Evolutionary conservation across 2,329 filamentous ascomycete genomes (phyloP).

Genomic region (Elsinoe arachidis): DNA sequence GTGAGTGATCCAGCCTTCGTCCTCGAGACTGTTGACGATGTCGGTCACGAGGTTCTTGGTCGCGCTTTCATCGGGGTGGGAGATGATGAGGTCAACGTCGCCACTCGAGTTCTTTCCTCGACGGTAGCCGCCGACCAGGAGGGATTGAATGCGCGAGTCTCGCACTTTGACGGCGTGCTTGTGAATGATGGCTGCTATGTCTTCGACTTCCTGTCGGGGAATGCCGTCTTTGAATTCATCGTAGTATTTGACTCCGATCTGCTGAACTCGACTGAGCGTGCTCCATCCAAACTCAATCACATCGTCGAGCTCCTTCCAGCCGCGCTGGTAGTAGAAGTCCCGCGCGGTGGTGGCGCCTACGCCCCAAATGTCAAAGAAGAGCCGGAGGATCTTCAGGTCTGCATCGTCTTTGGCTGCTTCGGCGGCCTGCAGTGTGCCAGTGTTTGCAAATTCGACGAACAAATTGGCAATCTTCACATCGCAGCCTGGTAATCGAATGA

Average conservation of each 20-base stretch:
- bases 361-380: conserved; percentile 86
- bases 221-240: conserved; percentile 71
- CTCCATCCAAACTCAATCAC: conserved; percentile 76
- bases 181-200: conserved; percentile 56
- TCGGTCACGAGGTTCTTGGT: conserved; percentile 64
- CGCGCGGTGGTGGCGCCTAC: conserved; percentile 73
- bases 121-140: conserved; percentile 72
- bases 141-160: conserved; percentile 45
- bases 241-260: conserved; percentile 91
- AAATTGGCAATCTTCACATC: conserved; percentile 69
- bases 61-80: conserved; percentile 60
- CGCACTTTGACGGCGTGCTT: conserved; percentile 57
- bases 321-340: conserved; percentile 65
- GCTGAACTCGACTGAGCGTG: conserved; percentile 66
- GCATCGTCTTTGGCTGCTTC: conserved; percentile 55
- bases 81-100: conserved; percentile 80
- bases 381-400: conserved; percentile 53
- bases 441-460: conserved; percentile 64
- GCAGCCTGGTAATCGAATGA: conserved; percentile 62
- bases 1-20: conserved; percentile 66
- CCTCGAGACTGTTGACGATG: conserved; percentile 64
- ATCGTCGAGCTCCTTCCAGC: conserved; percentile 80
- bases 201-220: conserved; percentile 62
- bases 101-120: conserved; percentile 65
- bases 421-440: conserved; percentile 53